These are phyloP conservation scores for Exserohilum rostratum DNA, from an alignment of 2,329 filamentous ascomycete species.

Conservation along the genomic window DNA sequence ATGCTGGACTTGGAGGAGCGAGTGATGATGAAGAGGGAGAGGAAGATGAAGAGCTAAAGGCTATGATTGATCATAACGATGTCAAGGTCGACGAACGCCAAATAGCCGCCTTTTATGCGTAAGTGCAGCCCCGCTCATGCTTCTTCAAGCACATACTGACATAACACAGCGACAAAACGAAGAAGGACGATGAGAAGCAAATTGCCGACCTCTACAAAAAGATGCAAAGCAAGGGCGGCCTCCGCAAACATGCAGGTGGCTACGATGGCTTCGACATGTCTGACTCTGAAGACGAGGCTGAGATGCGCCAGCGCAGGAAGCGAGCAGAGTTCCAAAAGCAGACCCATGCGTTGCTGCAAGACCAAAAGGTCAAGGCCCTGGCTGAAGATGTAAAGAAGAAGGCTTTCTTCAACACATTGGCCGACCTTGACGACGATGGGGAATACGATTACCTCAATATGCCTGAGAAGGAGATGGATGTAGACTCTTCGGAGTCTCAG, in stretches of 20 bases:
- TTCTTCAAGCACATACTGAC: slow-evolving; percentile 15
- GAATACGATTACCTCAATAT: slow-evolving; percentile 76
- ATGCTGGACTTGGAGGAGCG: slow-evolving; percentile 87
- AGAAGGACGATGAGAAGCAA: slow-evolving; percentile 76
- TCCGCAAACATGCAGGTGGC: slow-evolving; percentile 76
- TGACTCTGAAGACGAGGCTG: slow-evolving; percentile 87
- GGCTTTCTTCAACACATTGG: slow-evolving; percentile 88
- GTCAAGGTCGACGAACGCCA: slow-evolving; percentile 80
- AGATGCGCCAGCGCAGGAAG: slow-evolving; percentile 78
- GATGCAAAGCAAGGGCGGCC: slow-evolving; percentile 79
- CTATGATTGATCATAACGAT: slow-evolving; percentile 85
- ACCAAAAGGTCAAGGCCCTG: slow-evolving; percentile 90
- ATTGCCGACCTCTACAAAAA: slow-evolving; percentile 43
- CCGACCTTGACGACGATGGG: slow-evolving; percentile 74
- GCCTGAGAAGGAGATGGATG: slow-evolving; percentile 35
- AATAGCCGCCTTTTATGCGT: slow-evolving; percentile 87
- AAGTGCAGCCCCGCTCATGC: slow-evolving; percentile 54
- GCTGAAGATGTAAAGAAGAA: slow-evolving; percentile 86
- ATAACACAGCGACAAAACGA: slow-evolving; percentile 71
- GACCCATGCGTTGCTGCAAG: slow-evolving; percentile 83
- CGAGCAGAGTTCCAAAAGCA: slow-evolving; percentile 88
- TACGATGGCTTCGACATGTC: slow-evolving; percentile 73
- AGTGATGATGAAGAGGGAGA: slow-evolving; percentile 85
- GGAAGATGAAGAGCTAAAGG: slow-evolving; percentile 75
- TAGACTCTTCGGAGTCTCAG: slow-evolving; percentile 39